Conservation (phyloP, 2,329 filamentous ascomycete genomes). For the Alternaria rosae region DNA sequence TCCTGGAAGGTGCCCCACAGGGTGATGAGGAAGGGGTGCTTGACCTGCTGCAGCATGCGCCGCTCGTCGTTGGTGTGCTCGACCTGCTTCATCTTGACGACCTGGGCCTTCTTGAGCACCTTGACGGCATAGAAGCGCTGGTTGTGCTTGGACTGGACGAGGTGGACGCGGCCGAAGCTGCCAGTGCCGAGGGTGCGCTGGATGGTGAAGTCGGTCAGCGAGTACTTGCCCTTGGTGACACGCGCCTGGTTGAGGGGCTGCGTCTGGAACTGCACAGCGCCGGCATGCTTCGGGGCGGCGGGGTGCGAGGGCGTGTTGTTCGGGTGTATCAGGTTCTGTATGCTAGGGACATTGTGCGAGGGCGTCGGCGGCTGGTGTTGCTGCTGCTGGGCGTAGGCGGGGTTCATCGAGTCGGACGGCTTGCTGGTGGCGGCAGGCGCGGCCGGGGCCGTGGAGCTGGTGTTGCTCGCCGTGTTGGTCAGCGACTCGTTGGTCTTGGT, state of each 20-base stretch:
- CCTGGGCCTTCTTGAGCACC: constrained; percentile 96
- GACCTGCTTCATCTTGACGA: constrained; percentile 99
- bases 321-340: constrained; percentile 83
- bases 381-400: constrained; percentile 36
- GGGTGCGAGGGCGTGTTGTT: constrained; percentile 42
- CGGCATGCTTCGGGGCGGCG: constrained; percentile 41
- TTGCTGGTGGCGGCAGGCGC: constrained; percentile 35
- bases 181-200: constrained; percentile 93
- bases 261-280: constrained; percentile 47
- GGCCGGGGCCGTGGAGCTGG: constrained; percentile 17
- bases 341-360: constrained; percentile 77
- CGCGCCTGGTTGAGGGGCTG: constrained; percentile 56
- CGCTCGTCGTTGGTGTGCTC: constrained; percentile 99
- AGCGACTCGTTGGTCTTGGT: constrained; percentile 41
- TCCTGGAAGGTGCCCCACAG: constrained; percentile 99
- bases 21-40: constrained; percentile 97
- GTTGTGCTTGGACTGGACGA: constrained; percentile 98
- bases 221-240: constrained; percentile 97
- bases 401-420: constrained; percentile 53
- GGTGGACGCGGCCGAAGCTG: constrained; percentile 94
- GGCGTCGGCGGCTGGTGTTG: constrained; percentile 26
- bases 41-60: constrained; percentile 93
- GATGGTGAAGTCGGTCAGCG: constrained; percentile 86
- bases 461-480: constrained; percentile 15
- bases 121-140: constrained; percentile 98